Evolutionary conservation across 768 basidiomycete species (phyloP).

Genomic region (Galerina sulciceps): DNA sequence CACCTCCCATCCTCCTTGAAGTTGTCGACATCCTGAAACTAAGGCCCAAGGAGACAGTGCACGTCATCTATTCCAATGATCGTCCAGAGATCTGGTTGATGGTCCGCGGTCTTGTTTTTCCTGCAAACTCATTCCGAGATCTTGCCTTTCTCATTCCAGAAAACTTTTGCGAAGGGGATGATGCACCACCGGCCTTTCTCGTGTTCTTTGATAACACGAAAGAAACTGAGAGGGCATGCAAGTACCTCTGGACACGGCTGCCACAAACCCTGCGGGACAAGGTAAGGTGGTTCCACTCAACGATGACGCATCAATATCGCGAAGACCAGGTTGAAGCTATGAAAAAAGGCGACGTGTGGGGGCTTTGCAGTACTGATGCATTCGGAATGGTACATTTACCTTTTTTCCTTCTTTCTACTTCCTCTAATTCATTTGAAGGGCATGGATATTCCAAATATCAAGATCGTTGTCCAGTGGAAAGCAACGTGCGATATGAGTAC

Average conservation of each 20-base stretch:
- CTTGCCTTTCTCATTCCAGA: constrained; percentile 27
- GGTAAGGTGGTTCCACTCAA: constrained; percentile 30
- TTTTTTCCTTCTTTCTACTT: not conserved
- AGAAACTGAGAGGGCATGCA: constrained; percentile 15
- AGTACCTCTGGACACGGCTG: constrained; percentile 14
- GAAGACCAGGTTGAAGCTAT: constrained; percentile 16
- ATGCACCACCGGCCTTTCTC: constrained; percentile 13
- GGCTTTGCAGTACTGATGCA: constrained; percentile 31
- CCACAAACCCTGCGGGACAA: constrained; percentile 11
- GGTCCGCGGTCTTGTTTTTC: constrained; percentile 24
- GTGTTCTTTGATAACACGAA: constrained; percentile 31
- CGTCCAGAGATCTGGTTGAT: constrained; percentile 31
- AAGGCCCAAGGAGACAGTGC: constrained; percentile 1
- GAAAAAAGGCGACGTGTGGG: constrained; percentile 23
- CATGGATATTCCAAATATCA: constrained; percentile 36
- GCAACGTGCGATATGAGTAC: constrained; percentile 26
- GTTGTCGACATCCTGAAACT: constrained; percentile 29
- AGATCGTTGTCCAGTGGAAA: constrained; percentile 37
- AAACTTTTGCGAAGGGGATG: constrained; percentile 7
- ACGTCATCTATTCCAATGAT: constrained; percentile 29
- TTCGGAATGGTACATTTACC: constrained; percentile 37
- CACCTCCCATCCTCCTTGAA: constrained; percentile 18
- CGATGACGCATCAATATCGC: constrained; percentile 26
- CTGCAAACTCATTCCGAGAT: constrained; percentile 22
- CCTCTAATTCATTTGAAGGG: constrained; percentile 26